Percentiles rank a stretch among this genome's conserved stretches.
These are phyloP conservation scores for Stagonosporopsis chrysanthemi DNA, from an alignment of 2,329 filamentous ascomycete species.

Conservation along the genomic window DNA sequence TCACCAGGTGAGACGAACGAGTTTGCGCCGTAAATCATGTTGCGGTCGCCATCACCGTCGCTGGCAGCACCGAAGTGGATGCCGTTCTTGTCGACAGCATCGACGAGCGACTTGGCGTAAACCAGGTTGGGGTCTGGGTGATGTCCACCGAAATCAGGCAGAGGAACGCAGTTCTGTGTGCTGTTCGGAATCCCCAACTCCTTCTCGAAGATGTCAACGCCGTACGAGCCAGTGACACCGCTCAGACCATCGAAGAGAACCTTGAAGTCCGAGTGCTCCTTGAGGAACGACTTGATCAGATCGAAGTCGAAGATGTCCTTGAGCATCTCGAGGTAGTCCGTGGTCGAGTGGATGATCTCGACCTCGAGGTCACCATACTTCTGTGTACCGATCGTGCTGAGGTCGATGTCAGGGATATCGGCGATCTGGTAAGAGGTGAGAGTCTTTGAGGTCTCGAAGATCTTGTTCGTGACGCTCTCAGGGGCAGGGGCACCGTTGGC, in stretches of 20 bases:
- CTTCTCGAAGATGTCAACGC: constrained; percentile 90
- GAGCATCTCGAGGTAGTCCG: constrained; percentile 92
- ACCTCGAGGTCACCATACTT: constrained; percentile 89
- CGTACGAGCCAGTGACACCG: constrained; percentile 95
- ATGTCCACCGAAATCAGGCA: constrained; percentile 94
- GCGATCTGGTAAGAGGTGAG: constrained; percentile 92
- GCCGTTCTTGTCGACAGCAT: constrained; percentile 86
- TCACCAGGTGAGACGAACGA: constrained; percentile 97
- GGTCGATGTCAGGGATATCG: constrained; percentile 85
- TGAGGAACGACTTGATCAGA: constrained; percentile 93
- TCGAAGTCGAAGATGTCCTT: constrained; percentile 99
- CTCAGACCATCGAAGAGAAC: constrained; percentile 93
- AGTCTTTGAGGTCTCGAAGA: constrained; percentile 89
- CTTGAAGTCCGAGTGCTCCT: constrained; percentile 88
- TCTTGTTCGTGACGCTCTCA: constrained; percentile 97
- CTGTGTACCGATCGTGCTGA: constrained; percentile 80
- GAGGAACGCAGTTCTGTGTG: constrained; percentile 91
- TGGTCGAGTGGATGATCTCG: constrained; percentile 91
- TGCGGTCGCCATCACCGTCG: constrained; percentile 96
- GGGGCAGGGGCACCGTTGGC: constrained; percentile 95
- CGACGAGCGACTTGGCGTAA: constrained; percentile 93
- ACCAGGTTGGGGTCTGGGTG: constrained; percentile 98
- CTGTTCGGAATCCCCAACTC: constrained; percentile 84
- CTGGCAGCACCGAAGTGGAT: constrained; percentile 97
- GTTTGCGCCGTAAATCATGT: constrained; percentile 99